Base-by-base conservation (phyloP, 1,139 yeast species). In the Saccharomycopsis crataegensis region DNA sequence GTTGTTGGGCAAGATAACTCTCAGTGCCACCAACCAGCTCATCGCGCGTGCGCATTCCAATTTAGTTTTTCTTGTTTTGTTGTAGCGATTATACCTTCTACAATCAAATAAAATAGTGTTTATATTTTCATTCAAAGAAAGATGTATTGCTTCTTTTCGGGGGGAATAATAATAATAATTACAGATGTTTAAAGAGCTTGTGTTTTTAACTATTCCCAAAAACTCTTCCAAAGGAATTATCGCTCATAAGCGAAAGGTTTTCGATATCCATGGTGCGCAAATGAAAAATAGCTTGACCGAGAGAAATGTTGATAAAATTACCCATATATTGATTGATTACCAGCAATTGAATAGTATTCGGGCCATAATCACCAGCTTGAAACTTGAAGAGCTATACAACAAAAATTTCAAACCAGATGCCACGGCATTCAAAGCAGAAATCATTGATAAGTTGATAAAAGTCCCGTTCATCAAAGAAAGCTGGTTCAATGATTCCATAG, bases 401-500 rank as follows among this genome's bases (percentile, higher is more conserved):
- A 40, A 34, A 28, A 43, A 43, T 11, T 43, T 43, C 9, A 22
- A 48, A 6, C 12, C 14, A 9, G 43, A 49, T 38, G 14, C 22
- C 5, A 14, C 7, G 11, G 40, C 8, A n/a, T 48, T 52, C 28
- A 48, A 32, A 37, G 3, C 12, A 28, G 22, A 28, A 9, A 11
- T 48, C 14, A 31, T 31, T 37, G 42, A 42, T 12, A 22, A 43
- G 22, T 52, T 22, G 45, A 41, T 11, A 38, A 52, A 1, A 52
- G 58, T 12, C 16, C 41, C 11, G 57, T 68, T 50, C 9, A 59
- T 70, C 17, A 53, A 58, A 16, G 72, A 70, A 34, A 57, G 55
- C 1, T 74, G 77, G 78, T 61, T 70, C 2, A 60, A 70, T 14
- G 70, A 68, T 16, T 70, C 74, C 48, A 65, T 73, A n/a, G 70